Conservation (phyloP, 805 yeast species). For the Candida nanaspora region DNA sequence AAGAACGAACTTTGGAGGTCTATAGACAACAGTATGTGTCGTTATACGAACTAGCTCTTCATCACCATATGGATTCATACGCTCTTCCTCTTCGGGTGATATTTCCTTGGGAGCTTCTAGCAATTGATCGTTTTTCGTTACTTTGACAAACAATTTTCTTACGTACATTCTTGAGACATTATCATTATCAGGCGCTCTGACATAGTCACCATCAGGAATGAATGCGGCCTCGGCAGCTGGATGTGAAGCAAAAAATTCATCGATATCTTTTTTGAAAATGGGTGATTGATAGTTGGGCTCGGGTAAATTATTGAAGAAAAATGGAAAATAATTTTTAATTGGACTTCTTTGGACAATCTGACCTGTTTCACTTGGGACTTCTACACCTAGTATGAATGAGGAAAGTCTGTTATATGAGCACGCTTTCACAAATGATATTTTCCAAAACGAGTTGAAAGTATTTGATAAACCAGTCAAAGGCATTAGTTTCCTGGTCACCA, state of each 20-base stretch:
- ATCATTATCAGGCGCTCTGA: conserved; percentile 85
- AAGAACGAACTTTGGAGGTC: conserved; percentile 69
- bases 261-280: conserved; percentile 39
- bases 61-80: conserved; percentile 28
- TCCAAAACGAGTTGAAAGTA: conserved; percentile 42
- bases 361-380: conserved; percentile 66
- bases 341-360: conserved; percentile 47
- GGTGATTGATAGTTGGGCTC: conserved; percentile 49
- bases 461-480: too few relatives aligned
- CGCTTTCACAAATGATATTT: conserved; percentile 43
- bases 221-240: conserved; percentile 45
- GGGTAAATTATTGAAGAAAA: conserved; percentile 18
- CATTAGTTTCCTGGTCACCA: too few relatives aligned
- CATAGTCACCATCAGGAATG: conserved; percentile 73
- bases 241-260: conserved; percentile 33
- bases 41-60: conserved; percentile 25
- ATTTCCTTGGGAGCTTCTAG: conserved; percentile 32
- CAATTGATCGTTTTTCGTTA: conserved; percentile 69
- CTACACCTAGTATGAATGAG: conserved; percentile 67
- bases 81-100: conserved; percentile 25
- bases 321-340: conserved; percentile 25
- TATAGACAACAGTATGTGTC: conserved; percentile 68
- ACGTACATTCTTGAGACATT: conserved; percentile 60
- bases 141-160: conserved; percentile 69
- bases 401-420: conserved; percentile 61